Percentiles rank a stretch among this genome's conserved stretches.
phyloP scores from a whole-genome alignment of 345 rosid genomes.

The Arabidopsis suecica region DNA sequence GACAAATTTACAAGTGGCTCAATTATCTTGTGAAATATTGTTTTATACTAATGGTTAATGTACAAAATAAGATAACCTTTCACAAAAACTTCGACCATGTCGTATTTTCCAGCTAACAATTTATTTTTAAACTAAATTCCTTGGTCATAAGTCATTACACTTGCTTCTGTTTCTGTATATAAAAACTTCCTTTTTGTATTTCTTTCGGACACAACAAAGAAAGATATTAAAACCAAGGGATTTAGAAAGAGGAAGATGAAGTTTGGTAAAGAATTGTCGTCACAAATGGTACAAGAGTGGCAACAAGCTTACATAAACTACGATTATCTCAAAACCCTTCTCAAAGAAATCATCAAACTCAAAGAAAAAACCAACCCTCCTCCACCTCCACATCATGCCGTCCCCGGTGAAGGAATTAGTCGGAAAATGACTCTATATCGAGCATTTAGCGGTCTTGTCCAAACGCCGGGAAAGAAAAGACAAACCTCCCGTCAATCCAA shows the following conservation, averaged over 20 bases:
- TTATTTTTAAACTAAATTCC: not conserved
- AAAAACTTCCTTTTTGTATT: not conserved
- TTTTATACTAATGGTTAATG: not conserved
- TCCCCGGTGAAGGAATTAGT: slow-evolving; percentile 40
- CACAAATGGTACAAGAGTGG: slow-evolving; percentile 88
- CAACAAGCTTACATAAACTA: slow-evolving; percentile 69
- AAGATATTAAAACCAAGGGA: not conserved
- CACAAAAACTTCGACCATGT: not conserved
- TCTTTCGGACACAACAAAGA: slow-evolving; percentile 12
- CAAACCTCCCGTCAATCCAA: slow-evolving; percentile 23
- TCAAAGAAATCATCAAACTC: slow-evolving; percentile 61
- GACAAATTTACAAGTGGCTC: slow-evolving; percentile 3
- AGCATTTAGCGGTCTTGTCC: slow-evolving; percentile 64
- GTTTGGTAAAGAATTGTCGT: slow-evolving; percentile 72
- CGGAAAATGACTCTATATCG: slow-evolving; percentile 55
- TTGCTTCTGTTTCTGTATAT: slow-evolving; percentile 14
- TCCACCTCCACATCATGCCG: slow-evolving; percentile 26
- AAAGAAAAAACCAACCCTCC: slow-evolving; percentile 45
- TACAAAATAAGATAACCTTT: not conserved
- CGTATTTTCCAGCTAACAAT: not conserved
- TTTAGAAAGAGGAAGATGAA: slow-evolving; percentile 50
- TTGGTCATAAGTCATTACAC: not conserved
- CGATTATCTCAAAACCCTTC: slow-evolving; percentile 55
- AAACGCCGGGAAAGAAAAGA: slow-evolving; percentile 35
- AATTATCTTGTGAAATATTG: not conserved